phyloP scores from a whole-genome alignment of 2,329 filamentous ascomycete species.

The Verticillium nonalfalfae region DNA sequence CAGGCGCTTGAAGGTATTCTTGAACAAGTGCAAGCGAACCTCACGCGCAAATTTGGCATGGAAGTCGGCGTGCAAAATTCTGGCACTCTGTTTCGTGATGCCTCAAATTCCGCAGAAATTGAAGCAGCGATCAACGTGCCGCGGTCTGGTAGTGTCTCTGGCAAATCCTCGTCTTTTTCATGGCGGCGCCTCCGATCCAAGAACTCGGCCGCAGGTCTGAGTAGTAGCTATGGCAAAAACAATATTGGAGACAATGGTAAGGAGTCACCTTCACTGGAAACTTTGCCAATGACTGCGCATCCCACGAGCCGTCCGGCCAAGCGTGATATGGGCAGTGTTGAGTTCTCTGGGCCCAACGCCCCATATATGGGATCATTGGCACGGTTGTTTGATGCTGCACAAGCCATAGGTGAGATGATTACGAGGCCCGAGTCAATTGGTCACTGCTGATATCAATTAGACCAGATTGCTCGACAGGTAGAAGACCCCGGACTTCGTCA shows the following conservation, averaged over 20 bases:
- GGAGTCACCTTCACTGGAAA: slow-evolving; percentile 60
- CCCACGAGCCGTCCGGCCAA: slow-evolving; percentile 63
- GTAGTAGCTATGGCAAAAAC: slow-evolving; percentile 42
- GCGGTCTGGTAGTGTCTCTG: slow-evolving; percentile 55
- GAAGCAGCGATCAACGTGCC: slow-evolving; percentile 34
- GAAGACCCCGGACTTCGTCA: slow-evolving; percentile 90
- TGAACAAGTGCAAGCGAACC: slow-evolving; percentile 71
- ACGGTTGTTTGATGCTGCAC: slow-evolving; percentile 85
- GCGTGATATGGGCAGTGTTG: slow-evolving; percentile 60
- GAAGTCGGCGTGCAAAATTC: slow-evolving; percentile 82
- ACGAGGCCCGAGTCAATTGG: neutral
- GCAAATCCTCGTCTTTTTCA: slow-evolving; percentile 74
- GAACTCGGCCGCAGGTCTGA: slow-evolving; percentile 64
- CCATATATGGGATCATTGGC: slow-evolving; percentile 90
- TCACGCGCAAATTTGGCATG: slow-evolving; percentile 81
- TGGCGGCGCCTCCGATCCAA: slow-evolving; percentile 90
- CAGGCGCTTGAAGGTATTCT: slow-evolving; percentile 79
- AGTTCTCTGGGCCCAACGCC: slow-evolving; percentile 77
- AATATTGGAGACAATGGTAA: slow-evolving; percentile 33
- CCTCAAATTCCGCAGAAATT: slow-evolving; percentile 41
- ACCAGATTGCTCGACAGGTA: slow-evolving; percentile 93
- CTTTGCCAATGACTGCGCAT: slow-evolving; percentile 67
- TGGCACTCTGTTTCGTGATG: slow-evolving; percentile 69
- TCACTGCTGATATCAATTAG: slow-evolving; percentile 37
- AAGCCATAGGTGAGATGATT: slow-evolving; percentile 71